phyloP scores from a whole-genome alignment of 169 alveolate genomes.

The Toxoplasma gondii region DNA sequence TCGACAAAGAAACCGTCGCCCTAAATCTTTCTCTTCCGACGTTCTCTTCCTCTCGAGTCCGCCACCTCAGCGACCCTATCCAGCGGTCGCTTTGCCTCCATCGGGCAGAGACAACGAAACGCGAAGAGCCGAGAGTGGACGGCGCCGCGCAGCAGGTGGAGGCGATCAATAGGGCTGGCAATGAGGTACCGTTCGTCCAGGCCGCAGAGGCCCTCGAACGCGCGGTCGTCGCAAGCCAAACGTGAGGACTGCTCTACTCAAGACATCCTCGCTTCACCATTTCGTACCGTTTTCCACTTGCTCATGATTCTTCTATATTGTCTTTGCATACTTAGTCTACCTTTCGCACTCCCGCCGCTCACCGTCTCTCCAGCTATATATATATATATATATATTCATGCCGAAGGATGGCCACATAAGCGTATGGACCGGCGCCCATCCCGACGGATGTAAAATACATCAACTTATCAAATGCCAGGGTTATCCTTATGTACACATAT shows the following conservation, averaged over 20 bases:
- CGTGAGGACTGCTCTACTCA: not conserved
- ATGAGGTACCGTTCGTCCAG: not conserved
- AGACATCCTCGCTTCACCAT: not conserved
- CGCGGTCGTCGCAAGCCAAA: not conserved
- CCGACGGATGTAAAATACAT: too few relatives aligned
- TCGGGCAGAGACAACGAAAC: not conserved
- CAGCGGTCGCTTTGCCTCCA: not conserved
- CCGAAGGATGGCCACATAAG: too few relatives aligned
- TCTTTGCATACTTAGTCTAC: not conserved
- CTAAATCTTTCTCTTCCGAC: not conserved
- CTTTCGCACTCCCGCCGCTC: not conserved
- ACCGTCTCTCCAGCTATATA: not conserved
- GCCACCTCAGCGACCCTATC: conserved; percentile 6
- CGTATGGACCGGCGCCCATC: too few relatives aligned
- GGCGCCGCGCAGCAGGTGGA: not conserved
- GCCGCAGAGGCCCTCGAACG: not conserved
- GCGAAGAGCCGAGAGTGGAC: not conserved
- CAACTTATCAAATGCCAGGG: too few relatives aligned
- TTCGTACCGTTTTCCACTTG: not conserved
- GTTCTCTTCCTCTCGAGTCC: not conserved
- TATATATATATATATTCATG: too few relatives aligned
- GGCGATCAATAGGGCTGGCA: not conserved
- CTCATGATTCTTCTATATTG: not conserved
- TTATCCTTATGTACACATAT: too few relatives aligned
- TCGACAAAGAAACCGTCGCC: not conserved